Evolutionary conservation across 345 rosid species (phyloP), one percentile per base, ranked within the genome.

Genomic region (Barbarea vulgaris): DNA sequence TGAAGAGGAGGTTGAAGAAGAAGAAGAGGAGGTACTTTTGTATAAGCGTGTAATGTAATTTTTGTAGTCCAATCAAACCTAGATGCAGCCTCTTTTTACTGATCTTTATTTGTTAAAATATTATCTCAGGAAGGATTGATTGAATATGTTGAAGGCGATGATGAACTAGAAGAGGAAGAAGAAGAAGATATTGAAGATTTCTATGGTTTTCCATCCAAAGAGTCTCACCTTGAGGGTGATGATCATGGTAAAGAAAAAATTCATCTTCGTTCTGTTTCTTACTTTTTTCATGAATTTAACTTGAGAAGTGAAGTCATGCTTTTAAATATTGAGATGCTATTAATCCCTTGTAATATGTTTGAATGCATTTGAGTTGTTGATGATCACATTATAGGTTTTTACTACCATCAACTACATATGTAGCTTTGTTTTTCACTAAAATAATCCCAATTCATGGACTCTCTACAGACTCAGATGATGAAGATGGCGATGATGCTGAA

Each of bases 181-280:
- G 98, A 94, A 75, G 93, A 89, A 15, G 99, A 95, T 65, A 95
- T 95, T 28, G 98, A 94, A 90, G 96, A 94, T 79, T 85, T 86
- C 65, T 84, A 60, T 74, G 83, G 82, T 56, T 42, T 81, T 63
- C 83, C 80, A 47, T 59, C 83, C 6, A 79, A 73, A 0, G 69
- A 82, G 47, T 22, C 78, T 48, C 76, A 18, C 74, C 41, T 73
- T 51, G 83, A 74, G 56, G 81, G 39, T 30, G 84, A 74, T 61
- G 73, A 74, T 62, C 64, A 82, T 76, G 87, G 83, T 81, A 84
- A 75, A n/a, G 2, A 15, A 2, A 5, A 14, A 60, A 18, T 41
- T 59, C 34, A 56, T 57, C 25, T 62, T 15, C 21, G 13, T 19
- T 28, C 3, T 67, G 28, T 50, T 22, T 56, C 15, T n/a, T 25